Evolutionary conservation across 148 eudicot species (phyloP).

Genomic region (Vaccinium darrowii): DNA sequence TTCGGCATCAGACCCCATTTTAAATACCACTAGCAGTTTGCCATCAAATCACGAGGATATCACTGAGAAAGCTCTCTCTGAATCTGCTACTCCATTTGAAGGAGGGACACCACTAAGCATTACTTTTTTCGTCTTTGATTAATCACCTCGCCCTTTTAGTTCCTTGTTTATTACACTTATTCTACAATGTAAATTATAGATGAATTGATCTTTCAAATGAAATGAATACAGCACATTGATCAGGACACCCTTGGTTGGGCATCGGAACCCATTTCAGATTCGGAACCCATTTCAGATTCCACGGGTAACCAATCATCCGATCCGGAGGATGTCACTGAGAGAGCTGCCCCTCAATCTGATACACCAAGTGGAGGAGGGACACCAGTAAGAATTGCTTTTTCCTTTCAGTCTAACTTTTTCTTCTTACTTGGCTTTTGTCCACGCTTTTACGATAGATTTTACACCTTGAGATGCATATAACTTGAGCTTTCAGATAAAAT

Average conservation of each 20-base stretch:
- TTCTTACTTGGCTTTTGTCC: neutral
- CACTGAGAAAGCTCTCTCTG: neutral
- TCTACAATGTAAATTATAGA: neutral
- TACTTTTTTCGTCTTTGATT: neutral
- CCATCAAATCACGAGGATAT: neutral
- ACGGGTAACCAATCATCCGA: neutral
- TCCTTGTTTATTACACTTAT: neutral
- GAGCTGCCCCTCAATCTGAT: neutral
- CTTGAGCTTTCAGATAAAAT: neutral
- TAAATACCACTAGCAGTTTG: neutral
- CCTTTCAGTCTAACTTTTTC: neutral
- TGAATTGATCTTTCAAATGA: neutral
- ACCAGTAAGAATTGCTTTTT: neutral
- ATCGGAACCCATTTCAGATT: neutral
- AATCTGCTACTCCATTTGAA: neutral
- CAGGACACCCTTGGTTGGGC: neutral
- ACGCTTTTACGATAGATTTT: neutral
- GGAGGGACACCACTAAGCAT: neutral
- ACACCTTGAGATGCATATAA: neutral
- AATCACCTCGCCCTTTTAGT: neutral
- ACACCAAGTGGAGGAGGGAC: neutral
- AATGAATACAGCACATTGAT: neutral
- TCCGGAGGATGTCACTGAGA: neutral
- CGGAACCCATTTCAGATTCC: neutral
- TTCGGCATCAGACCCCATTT: neutral